Evolutionary conservation across 2,329 filamentous ascomycete species (phyloP).

Genomic region (Paecilomyces fulvus): DNA sequence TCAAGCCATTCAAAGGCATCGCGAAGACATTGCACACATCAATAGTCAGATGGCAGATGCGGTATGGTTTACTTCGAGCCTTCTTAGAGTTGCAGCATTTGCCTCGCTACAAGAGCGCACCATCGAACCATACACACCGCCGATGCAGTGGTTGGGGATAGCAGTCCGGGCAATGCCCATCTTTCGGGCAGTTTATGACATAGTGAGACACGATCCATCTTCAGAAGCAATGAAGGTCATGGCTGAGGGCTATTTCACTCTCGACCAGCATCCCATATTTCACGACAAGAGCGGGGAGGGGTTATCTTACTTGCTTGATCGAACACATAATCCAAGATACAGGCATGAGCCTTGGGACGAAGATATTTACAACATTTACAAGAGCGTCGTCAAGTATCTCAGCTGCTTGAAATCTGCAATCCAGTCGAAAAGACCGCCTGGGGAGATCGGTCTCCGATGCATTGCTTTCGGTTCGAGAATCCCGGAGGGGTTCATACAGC

Average conservation of each 20-base stretch:
- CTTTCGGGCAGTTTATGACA: not conserved
- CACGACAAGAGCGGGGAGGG: not conserved
- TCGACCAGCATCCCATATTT: not conserved
- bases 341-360: slow-evolving; percentile 2
- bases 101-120: slow-evolving; percentile 2
- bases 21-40: slow-evolving; percentile 2
- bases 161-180: not conserved
- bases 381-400: not conserved
- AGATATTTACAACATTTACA: slow-evolving; percentile 2
- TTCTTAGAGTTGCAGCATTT: slow-evolving; percentile 2
- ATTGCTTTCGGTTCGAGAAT: slow-evolving; percentile 23
- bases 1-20: slow-evolving; percentile 2
- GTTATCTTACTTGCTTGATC: slow-evolving; percentile 1
- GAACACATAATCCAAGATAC: slow-evolving; percentile 1
- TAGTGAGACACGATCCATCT: slow-evolving; percentile 1
- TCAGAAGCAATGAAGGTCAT: not conserved
- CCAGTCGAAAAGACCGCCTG: not conserved
- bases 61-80: slow-evolving; percentile 5
- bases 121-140: slow-evolving; percentile 2
- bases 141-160: slow-evolving; percentile 3
- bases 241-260: not conserved
- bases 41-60: slow-evolving; percentile 2
- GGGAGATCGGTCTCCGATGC: slow-evolving; percentile 8
- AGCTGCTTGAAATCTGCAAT: not conserved
- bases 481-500: slow-evolving; percentile 19